These are phyloP conservation scores for Ophiocordyceps camponoti-leonardi DNA, from an alignment of 2,329 filamentous ascomycete genomes.

Conservation along the genomic window DNA sequence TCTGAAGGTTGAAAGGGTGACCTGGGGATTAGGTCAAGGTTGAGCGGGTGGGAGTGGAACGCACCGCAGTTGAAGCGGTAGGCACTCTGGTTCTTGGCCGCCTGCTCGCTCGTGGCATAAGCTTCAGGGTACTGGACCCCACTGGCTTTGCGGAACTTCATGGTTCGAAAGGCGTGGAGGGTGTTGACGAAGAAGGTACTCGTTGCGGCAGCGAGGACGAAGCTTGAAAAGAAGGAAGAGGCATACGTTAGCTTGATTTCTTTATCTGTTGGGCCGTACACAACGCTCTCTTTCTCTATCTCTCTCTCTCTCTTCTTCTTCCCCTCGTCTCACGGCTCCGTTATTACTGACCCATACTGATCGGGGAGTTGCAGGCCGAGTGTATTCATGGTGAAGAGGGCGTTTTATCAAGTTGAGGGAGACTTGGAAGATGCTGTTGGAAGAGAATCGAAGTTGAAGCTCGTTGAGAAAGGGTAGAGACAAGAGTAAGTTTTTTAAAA, in stretches of 20 bases:
- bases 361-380: conserved; percentile 24
- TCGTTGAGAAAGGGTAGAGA: too few relatives aligned
- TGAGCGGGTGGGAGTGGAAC: too few relatives aligned
- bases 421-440: too few relatives aligned
- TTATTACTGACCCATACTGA: conserved; percentile 34
- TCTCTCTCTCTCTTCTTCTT: neutral
- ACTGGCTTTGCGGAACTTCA: conserved; percentile 30
- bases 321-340: too few relatives aligned
- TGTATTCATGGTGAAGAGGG: conserved; percentile 19
- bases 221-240: conserved; percentile 22
- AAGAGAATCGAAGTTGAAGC: too few relatives aligned
- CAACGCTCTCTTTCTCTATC: too few relatives aligned
- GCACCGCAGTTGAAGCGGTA: conserved; percentile 45
- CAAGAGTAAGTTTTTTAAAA: too few relatives aligned
- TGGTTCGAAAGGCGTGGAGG: conserved; percentile 31
- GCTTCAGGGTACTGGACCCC: conserved; percentile 37
- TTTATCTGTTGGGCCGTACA: too few relatives aligned
- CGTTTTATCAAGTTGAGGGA: too few relatives aligned
- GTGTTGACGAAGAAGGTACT: conserved; percentile 40
- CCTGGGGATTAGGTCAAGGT: too few relatives aligned
- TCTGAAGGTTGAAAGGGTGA: too few relatives aligned
- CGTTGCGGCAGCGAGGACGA: conserved; percentile 40
- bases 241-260: neutral
- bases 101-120: conserved; percentile 37
- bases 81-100: conserved; percentile 34